phyloP scores from a whole-genome alignment of 2,329 filamentous ascomycete species.

The Ophiostoma ulmi region DNA sequence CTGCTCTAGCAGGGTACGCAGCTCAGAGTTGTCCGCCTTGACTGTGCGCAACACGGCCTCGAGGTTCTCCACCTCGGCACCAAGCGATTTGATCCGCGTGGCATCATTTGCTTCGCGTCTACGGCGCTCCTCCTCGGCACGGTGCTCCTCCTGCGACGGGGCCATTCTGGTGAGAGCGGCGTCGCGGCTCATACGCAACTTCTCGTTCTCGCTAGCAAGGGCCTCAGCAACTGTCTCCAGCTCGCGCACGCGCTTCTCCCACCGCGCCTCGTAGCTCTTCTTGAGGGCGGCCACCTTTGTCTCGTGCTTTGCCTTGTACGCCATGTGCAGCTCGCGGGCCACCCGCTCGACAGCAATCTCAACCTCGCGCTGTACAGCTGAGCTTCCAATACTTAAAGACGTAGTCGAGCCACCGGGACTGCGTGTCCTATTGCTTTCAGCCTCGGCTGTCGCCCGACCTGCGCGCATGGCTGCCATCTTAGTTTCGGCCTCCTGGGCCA shows the following conservation, averaged over 20 bases:
- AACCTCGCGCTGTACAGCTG: conserved; percentile 53
- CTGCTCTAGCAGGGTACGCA: conserved; percentile 61
- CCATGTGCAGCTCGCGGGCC: conserved; percentile 82
- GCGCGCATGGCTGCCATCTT: conserved; percentile 70
- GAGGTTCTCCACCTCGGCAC: conserved; percentile 69
- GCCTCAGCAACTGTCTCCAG: conserved; percentile 67
- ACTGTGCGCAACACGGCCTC: conserved; percentile 66
- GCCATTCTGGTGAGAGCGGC: conserved; percentile 58
- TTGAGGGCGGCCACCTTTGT: conserved; percentile 89
- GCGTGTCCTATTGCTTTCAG: conserved; percentile 16
- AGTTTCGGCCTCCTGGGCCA: conserved; percentile 70
- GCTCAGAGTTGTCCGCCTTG: conserved; percentile 61
- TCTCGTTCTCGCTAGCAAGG: conserved; percentile 68
- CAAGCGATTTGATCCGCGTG: conserved; percentile 62
- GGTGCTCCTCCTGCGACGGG: conserved; percentile 37
- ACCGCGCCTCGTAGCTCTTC: conserved; percentile 76
- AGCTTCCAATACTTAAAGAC: conserved; percentile 30
- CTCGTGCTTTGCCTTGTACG: conserved; percentile 98
- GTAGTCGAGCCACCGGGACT: conserved; percentile 39
- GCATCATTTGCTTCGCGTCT: conserved; percentile 59
- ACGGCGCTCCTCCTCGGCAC: conserved; percentile 48
- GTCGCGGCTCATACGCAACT: conserved; percentile 61
- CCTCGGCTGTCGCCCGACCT: conserved; percentile 43
- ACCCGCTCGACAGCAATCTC: conserved; percentile 85
- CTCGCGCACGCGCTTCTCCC: conserved; percentile 81